phyloP scores from a whole-genome alignment of 805 yeast genomes.

The Hermanozyma aechmeae region DNA sequence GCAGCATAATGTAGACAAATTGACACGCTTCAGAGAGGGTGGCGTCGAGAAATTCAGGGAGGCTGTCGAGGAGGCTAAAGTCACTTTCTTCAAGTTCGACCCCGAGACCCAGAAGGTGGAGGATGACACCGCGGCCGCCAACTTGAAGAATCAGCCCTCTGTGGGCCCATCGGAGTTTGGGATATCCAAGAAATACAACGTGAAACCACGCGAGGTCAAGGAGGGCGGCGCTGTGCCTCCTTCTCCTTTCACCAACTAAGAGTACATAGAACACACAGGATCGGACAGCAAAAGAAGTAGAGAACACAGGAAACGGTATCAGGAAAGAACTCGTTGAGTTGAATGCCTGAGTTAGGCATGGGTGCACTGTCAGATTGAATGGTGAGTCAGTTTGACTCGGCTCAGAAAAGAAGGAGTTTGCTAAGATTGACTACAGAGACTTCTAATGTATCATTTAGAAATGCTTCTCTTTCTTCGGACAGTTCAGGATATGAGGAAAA shows the following conservation, averaged over 20 bases:
- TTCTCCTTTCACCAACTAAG: slow-evolving; percentile 16
- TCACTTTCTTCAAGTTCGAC: slow-evolving; percentile 27
- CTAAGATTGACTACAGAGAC: too few relatives aligned
- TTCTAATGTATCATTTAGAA: too few relatives aligned
- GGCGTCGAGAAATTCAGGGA: slow-evolving; percentile 47
- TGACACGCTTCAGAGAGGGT: slow-evolving; percentile 35
- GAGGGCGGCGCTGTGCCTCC: slow-evolving; percentile 15
- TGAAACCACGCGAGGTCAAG: slow-evolving; percentile 17
- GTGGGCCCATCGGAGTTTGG: slow-evolving; percentile 11
- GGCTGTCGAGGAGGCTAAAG: slow-evolving; percentile 47
- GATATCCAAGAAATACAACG: slow-evolving; percentile 24
- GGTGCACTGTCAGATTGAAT: too few relatives aligned
- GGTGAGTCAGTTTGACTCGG: too few relatives aligned
- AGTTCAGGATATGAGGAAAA: too few relatives aligned
- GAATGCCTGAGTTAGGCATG: too few relatives aligned
- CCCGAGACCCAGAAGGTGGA: slow-evolving; percentile 18
- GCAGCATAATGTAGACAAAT: slow-evolving; percentile 42
- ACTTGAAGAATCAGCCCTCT: slow-evolving; percentile 25
- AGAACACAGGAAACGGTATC: background rate
- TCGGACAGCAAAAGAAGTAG: slow-evolving; percentile 1
- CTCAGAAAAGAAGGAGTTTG: too few relatives aligned
- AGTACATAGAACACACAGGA: slow-evolving; percentile 2
- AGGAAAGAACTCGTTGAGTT: too few relatives aligned
- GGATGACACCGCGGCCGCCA: slow-evolving; percentile 13
- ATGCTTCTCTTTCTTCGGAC: too few relatives aligned